These are phyloP conservation scores for Fusarium anthophilum DNA, from an alignment of 2,329 filamentous ascomycete species.

Conservation along the genomic window DNA sequence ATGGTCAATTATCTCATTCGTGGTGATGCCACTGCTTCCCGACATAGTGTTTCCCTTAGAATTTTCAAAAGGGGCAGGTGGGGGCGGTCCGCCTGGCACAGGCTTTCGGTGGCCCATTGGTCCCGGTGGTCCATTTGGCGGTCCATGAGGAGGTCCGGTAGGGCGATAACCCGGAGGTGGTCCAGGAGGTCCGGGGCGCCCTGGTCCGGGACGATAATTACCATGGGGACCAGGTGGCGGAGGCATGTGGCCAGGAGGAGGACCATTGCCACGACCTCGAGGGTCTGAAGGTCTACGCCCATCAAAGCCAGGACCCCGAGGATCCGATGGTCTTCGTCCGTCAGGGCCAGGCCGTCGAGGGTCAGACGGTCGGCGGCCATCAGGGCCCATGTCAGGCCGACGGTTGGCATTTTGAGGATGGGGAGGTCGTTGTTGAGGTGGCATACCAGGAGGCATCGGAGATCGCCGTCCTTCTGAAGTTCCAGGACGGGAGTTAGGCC, in stretches of 20 bases:
- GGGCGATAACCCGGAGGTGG: constrained; percentile 43
- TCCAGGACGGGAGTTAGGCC: constrained; percentile 46
- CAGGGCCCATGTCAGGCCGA: constrained; percentile 40
- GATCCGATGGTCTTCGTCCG: constrained; percentile 33
- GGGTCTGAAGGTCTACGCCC: constrained; percentile 28
- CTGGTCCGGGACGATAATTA: constrained; percentile 36
- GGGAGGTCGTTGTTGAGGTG: constrained; percentile 41
- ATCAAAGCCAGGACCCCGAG: constrained; percentile 32
- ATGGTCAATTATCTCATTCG: constrained; percentile 53
- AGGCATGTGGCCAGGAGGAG: constrained; percentile 30
- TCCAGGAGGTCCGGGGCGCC: constrained; percentile 37
- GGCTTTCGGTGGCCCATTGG: constrained; percentile 44
- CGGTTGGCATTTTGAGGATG: constrained; percentile 44
- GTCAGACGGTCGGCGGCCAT: constrained; percentile 27
- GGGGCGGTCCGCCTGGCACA: constrained; percentile 37
- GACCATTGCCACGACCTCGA: constrained; percentile 32
- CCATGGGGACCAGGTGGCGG: constrained; percentile 31
- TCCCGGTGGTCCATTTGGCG: constrained; percentile 28
- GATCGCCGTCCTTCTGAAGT: constrained; percentile 47
- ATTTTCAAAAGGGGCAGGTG: constrained; percentile 30
- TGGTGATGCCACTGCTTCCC: constrained; percentile 44
- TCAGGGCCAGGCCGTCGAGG: constrained; percentile 31
- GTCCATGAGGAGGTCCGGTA: constrained; percentile 32
- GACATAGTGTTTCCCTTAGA: constrained; percentile 38
- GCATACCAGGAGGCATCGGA: constrained; percentile 44